Evolutionary conservation across 257 asterid genomes (phyloP), one percentile per base, ranked within the genome.

Genomic region (Petunia axillaris): DNA sequence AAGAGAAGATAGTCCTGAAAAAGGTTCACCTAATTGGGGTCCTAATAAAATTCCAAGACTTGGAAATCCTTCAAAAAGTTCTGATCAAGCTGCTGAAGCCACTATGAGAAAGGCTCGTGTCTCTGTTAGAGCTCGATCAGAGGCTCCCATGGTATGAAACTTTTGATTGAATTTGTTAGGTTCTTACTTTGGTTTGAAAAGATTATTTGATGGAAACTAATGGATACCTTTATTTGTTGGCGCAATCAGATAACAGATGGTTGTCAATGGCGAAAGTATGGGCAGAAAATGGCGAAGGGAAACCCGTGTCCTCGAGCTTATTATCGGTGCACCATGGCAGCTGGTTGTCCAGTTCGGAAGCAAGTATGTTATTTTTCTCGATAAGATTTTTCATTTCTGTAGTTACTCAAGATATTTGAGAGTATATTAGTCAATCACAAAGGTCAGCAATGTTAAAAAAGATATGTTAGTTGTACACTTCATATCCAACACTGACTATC

Each of bases 81-180:
- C 83, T 36, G 99, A 95, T 86, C 99, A 93, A 80, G 90, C 97
- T 3, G 79, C 93, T 2, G 98, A 93, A 85, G 97, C 98, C 35
- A 95, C 97, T 4, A 93, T 95, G 97, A 89, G 98, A 85, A 95
- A 93, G 89, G 98, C 97, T 54, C 90, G 99, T n/a, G 99, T 95
- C 41, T 93, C 99, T 0, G 99, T 95, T 79, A 87, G 98, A 40
- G 96, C 97, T 50, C 88, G 97, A 63, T 95, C 99, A 0, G 99
- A 95, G 79, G 97, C 98, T 60, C 86, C 96, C 52, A 92, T 90
- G 98, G 99, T 95, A 3, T 44, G 5, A 6, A 15, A 50, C 4
- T 2, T 54, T 37, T 35, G 14, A 54, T 68, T 40, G 40, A 74
- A 36, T 46, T 80, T 25, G 2, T 16, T 4, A 4, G 25, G 25